Evolutionary conservation across 345 rosid species (phyloP).

Genomic region (Dimocarpus longan): DNA sequence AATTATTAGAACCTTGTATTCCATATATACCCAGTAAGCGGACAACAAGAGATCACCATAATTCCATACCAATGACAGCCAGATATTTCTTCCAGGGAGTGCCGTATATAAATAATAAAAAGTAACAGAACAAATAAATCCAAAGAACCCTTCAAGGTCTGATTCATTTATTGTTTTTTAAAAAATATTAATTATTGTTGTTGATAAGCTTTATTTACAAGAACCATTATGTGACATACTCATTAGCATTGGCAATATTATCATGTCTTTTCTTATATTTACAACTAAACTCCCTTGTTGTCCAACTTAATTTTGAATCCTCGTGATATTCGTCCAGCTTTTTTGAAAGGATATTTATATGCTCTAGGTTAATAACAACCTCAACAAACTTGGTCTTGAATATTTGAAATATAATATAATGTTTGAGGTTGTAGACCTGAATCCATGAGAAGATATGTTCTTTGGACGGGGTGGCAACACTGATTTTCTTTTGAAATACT

Average conservation of each 20-base stretch:
- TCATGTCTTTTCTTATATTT: background rate
- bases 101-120: background rate
- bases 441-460: background rate
- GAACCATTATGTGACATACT: background rate
- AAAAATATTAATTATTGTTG: no score
- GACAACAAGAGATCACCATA: background rate
- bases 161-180: background rate
- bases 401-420: background rate
- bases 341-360: background rate
- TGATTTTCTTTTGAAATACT: background rate
- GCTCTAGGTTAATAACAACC: background rate
- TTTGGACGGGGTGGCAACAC: background rate
- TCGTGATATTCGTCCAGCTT: background rate
- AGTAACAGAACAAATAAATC: no score
- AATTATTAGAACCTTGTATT: conserved; percentile 9
- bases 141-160: no score
- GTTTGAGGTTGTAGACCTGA: background rate
- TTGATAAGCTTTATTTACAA: background rate
- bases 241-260: background rate
- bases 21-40: conserved; percentile 1
- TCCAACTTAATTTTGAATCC: background rate
- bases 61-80: background rate
- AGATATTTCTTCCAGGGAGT: background rate
- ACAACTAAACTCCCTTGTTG: no score
- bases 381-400: background rate